These are phyloP conservation scores for Clavispora vitiphila DNA, from an alignment of 805 yeast genomes.

Conservation along the genomic window DNA sequence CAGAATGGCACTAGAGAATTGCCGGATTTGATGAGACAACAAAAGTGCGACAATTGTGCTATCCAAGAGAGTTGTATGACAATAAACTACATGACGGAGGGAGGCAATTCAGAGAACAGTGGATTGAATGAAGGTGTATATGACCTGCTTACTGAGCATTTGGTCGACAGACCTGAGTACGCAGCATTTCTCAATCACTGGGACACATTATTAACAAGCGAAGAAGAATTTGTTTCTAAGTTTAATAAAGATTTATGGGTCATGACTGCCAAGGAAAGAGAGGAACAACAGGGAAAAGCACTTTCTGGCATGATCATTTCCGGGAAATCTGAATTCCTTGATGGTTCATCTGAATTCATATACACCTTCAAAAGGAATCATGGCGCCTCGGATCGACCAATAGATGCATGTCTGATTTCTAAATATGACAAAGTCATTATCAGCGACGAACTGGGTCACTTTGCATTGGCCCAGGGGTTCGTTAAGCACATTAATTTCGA, in stretches of 20 bases:
- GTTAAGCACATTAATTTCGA: conserved; percentile 42
- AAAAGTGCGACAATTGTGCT: conserved; percentile 60
- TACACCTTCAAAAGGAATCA: conserved; percentile 46
- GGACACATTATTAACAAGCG: conserved; percentile 69
- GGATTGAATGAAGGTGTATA: conserved; percentile 49
- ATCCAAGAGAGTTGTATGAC: conserved; percentile 60
- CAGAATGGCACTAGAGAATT: conserved; percentile 45
- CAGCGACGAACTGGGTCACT: conserved; percentile 78
- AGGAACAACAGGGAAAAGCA: conserved; percentile 53
- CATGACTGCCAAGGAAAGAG: conserved; percentile 53
- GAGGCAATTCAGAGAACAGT: conserved; percentile 50
- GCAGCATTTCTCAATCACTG: conserved; percentile 61
- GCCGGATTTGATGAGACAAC: conserved; percentile 50
- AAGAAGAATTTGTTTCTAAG: conserved; percentile 54
- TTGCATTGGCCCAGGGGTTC: conserved; percentile 63
- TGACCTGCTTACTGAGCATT: conserved; percentile 46
- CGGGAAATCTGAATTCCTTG: conserved; percentile 15
- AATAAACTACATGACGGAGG: conserved; percentile 52
- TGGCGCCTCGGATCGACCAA: conserved; percentile 7
- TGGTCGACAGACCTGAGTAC: conserved; percentile 36
- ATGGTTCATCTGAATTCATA: conserved; percentile 23
- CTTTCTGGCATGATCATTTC: conserved; percentile 47
- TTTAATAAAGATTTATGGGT: conserved; percentile 68
- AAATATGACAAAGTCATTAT: conserved; percentile 62
- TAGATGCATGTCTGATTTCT: conserved; percentile 43